Base-by-base conservation (phyloP, 2,329 filamentous ascomycete genomes). In the Alternaria conjuncta region DNA sequence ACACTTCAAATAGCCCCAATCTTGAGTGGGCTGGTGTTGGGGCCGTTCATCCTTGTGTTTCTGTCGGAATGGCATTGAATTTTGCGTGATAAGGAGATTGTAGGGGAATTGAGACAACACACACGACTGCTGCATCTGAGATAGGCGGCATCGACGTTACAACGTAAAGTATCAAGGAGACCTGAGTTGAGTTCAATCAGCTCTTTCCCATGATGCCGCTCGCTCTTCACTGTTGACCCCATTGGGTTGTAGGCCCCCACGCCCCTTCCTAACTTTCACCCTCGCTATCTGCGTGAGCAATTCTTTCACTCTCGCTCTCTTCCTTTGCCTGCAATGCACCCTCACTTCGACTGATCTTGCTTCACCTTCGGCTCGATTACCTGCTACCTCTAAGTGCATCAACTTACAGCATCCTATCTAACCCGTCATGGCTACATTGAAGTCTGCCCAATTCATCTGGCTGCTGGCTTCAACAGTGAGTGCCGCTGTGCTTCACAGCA, bases 361-460 rank as follows among this genome's bases (percentile, higher is more conserved):
- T 45, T 6, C 8, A 32, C 6, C 13, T 32, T 54, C 30, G 44
- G 28, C 25, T 41, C 18, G 20, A 26, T 4, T 55, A 49, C 46
- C 30, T 10, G 25, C 45, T 44, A 44, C 23, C 13, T 36, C 45
- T 36, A 43, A 30, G 28, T 32, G 12, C 7, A 43, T 32, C 57
- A 44, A 44, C 20, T 26, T 46, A 11, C 21, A 55, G 36, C 21
- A 50, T 51, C n/a, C 28, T 21, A 2, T 13, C 32, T 26, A 41
- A 23, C 10, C 12, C 18, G 28, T 15, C 23, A 60, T 28, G n/a
- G 10, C 25, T n/a, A 69, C 65, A 46, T 73, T 74, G 71, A 73
- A 71, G 50, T 49, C 32, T 2, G 59, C 66, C 26, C 56, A 65
- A 10, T 26, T 70, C 5, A 18, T 66, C 5, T 71, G 64, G 63